Base-by-base conservation (phyloP, 1,139 yeast genomes). In the Saccharomyces hybrid region DNA sequence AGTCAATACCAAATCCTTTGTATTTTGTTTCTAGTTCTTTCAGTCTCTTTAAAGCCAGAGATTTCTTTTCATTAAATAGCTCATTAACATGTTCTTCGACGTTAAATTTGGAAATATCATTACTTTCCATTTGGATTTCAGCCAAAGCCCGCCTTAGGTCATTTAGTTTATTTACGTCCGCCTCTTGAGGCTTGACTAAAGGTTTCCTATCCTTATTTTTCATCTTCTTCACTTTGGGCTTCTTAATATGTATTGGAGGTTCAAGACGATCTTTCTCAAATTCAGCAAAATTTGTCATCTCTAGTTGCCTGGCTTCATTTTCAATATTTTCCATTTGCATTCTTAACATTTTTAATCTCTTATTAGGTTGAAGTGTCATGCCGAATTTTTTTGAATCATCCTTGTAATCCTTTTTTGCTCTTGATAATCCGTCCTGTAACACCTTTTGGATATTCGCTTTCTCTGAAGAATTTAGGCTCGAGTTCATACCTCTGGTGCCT, bases 281-380 rank as follows among this genome's bases (percentile, higher is more conserved):
- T 27, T 79, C 83, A 46, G 73, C 84, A 64, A 89, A 89, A 61
- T 89, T 91, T 25, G 89, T 85, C 82, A 83, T 84, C 69, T 91
- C 98, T 59, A 91, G 77, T 65, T 86, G 89, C 58, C 96, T 76
- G 0, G 97, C 97, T 75, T 85, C 85, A 53, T 80, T 79, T 64
- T 89, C 96, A 53, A 93, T 77, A 58, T 82, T 85, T 54, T 88
- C 96, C 96, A 90, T 88, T 66, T 85, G 83, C 61, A 85, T 89
- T 56, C 96, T 78, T 58, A 91, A 76, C 50, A 82, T 84, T 58
- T 95, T 78, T 53, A 91, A 73, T 61, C 95, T 75, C 5, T 86
- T 79, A 63, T 86, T 85, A 8, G 96, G 96, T 66, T 88, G 96
- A 42, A 64, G 66, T 31, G 73, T 71, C 54, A 67, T 64, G 16